Conservation (phyloP, 2,329 filamentous ascomycete species). For the Cladosporium sp. region DNA sequence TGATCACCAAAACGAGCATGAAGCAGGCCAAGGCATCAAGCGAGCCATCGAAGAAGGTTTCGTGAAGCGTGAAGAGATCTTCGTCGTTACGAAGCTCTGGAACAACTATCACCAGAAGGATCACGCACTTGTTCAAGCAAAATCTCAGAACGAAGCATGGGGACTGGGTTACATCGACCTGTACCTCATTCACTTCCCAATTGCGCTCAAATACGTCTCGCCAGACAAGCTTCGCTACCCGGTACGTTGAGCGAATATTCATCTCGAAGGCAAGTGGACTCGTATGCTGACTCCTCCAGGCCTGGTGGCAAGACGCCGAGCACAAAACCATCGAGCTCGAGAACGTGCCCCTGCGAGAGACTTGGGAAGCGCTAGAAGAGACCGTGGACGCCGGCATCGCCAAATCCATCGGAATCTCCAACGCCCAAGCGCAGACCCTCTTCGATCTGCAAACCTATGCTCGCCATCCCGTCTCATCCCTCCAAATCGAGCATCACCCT, state of each 20-base stretch:
- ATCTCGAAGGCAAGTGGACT: conserved; percentile 32
- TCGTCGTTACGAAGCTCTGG: conserved; percentile 87
- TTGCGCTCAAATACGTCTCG: conserved; percentile 17
- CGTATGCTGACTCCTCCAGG: background rate
- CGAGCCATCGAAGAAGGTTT: conserved; percentile 72
- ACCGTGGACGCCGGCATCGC: conserved; percentile 66
- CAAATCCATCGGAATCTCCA: conserved; percentile 51
- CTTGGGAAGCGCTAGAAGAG: conserved; percentile 75
- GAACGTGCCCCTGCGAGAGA: conserved; percentile 72
- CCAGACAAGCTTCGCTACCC: conserved; percentile 16
- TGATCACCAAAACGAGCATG: conserved; percentile 74
- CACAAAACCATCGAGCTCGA: conserved; percentile 59
- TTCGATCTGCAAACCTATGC: conserved; percentile 78
- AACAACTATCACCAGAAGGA: conserved; percentile 78
- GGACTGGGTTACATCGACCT: conserved; percentile 80
- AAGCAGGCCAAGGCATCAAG: conserved; percentile 52
- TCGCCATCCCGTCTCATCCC: conserved; percentile 66
- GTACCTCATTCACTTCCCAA: conserved; percentile 45
- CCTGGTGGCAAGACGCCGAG: conserved; percentile 33
- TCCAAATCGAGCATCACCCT: conserved; percentile 88
- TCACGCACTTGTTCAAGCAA: conserved; percentile 65
- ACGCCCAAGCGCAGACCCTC: conserved; percentile 50
- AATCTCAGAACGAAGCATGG: conserved; percentile 72
- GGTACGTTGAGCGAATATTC: conserved; percentile 31
- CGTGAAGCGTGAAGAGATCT: conserved; percentile 77